Evolutionary conservation across 306 rosid genomes (phyloP).

Genomic region (Cicer cuneatum): DNA sequence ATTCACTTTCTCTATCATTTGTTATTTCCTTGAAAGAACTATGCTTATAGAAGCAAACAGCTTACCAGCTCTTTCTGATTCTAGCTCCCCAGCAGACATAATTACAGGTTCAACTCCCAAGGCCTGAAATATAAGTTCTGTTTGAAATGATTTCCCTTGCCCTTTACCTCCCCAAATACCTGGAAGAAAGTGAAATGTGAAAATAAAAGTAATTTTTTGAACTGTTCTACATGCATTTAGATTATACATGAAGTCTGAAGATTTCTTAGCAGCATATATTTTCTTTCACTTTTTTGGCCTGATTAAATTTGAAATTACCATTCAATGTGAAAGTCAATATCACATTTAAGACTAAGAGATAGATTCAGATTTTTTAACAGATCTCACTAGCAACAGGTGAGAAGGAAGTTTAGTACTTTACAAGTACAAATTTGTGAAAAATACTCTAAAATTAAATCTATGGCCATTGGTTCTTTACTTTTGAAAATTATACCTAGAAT

Average conservation of each 20-base stretch:
- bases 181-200: slow-evolving; percentile 39
- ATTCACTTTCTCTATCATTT: slow-evolving; percentile 16
- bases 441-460: slow-evolving; percentile 2
- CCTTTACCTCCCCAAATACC: slow-evolving; percentile 99
- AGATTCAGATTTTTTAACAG: background rate
- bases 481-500: slow-evolving; percentile 69
- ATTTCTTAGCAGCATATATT: slow-evolving; percentile 9
- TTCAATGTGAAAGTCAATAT: slow-evolving; percentile 22
- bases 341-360: slow-evolving; percentile 12
- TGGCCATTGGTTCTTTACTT: background rate
- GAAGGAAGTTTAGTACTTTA: background rate
- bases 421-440: slow-evolving; percentile 16
- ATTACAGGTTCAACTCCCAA: slow-evolving; percentile 94
- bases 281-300: slow-evolving; percentile 3
- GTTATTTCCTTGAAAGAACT: slow-evolving; percentile 10
- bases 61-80: slow-evolving; percentile 97
- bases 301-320: slow-evolving; percentile 23
- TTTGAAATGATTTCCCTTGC: slow-evolving; percentile 97
- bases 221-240: slow-evolving; percentile 12
- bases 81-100: slow-evolving; percentile 98
- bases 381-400: slow-evolving; percentile 17
- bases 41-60: slow-evolving; percentile 35
- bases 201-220: slow-evolving; percentile 20
- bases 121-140: slow-evolving; percentile 91
- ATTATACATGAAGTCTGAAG: slow-evolving; percentile 30